Percentiles rank a stretch among this genome's conserved stretches.
Evolutionary conservation across 2,329 filamentous ascomycete species (phyloP).

Genomic region (Talaromyces sp.): DNA sequence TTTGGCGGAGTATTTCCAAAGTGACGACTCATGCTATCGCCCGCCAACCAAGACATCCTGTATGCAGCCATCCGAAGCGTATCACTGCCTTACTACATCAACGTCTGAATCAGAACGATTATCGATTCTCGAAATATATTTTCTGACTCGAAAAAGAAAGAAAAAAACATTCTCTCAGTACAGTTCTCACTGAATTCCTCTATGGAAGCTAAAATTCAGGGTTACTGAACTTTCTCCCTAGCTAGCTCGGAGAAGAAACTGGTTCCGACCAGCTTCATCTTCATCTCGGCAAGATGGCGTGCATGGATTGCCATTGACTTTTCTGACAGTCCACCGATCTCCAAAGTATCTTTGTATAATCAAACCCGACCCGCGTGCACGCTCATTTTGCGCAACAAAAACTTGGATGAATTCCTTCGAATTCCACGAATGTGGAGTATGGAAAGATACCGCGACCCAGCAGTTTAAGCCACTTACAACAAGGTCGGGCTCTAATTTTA

Average conservation of each 20-base stretch:
- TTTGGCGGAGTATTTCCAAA: neutral
- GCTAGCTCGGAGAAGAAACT: neutral
- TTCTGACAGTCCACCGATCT: conserved; percentile 1
- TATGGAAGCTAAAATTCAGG: neutral
- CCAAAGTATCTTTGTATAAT: neutral
- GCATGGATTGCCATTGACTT: neutral
- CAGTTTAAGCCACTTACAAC: neutral
- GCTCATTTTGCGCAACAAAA: neutral
- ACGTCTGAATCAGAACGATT: conserved; percentile 4
- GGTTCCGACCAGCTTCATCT: neutral
- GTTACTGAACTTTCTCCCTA: conserved; percentile 1
- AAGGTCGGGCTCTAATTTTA: neutral
- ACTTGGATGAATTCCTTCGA: neutral
- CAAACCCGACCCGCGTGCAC: neutral
- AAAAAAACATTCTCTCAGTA: neutral
- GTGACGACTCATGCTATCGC: neutral
- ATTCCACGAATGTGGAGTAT: neutral
- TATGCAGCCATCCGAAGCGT: neutral
- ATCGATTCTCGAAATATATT: neutral
- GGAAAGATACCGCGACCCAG: neutral
- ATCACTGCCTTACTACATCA: neutral
- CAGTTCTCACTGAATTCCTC: neutral
- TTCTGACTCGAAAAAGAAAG: no score
- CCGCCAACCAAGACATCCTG: neutral
- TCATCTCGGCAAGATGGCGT: neutral